Evolutionary conservation across 2,329 filamentous ascomycete genomes (phyloP).

Genomic region (Ophiostoma piceae): DNA sequence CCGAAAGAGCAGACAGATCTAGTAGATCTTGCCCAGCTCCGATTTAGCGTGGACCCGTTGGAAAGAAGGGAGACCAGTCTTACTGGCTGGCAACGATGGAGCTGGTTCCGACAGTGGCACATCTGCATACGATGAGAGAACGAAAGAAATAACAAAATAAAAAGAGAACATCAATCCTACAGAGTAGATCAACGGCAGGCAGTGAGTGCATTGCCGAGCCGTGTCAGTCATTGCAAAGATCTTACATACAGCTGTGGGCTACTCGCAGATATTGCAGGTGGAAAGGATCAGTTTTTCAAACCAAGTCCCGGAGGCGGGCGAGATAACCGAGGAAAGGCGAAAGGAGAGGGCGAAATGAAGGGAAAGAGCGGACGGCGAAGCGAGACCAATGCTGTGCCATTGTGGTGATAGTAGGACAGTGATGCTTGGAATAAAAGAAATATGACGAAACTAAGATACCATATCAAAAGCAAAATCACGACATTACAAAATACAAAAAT

Average conservation of each 20-base stretch:
- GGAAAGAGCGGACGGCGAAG: not conserved
- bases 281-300: no score
- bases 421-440: not conserved
- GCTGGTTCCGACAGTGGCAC: not conserved
- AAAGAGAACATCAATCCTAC: not conserved
- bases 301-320: not conserved
- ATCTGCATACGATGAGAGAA: not conserved
- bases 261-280: no score
- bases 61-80: not conserved
- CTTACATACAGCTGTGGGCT: no score
- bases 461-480: not conserved
- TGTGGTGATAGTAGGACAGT: not conserved
- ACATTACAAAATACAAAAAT: not conserved
- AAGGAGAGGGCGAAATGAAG: no score
- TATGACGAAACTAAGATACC: not conserved
- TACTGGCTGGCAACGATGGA: not conserved
- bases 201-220: not conserved
- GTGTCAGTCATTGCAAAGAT: not conserved
- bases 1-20: not conserved
- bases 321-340: not conserved
- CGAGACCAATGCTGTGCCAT: not conserved
- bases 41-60: not conserved
- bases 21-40: not conserved
- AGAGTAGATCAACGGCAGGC: not conserved
- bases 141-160: not conserved